Evolutionary conservation across 176 grass and related monocot species (phyloP), one percentile per base, ranked within the genome.

Genomic region (Stipa capillata): DNA sequence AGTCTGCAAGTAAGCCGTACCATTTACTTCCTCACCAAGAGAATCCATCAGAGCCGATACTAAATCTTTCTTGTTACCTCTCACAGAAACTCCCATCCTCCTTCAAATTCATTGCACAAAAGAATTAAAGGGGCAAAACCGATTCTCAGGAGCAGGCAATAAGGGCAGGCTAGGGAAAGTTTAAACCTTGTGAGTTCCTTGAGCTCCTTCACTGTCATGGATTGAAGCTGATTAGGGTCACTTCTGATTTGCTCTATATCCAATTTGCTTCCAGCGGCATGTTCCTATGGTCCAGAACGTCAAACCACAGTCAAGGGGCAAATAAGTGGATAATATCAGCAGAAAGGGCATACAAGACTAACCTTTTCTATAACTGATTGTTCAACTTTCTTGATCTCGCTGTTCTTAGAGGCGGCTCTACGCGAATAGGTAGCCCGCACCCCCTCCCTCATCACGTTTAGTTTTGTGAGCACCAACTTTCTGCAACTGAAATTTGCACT

Each of bases 61-160:
- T 62, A 94, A 87, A 42, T 94, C 89, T 77, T 92, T 97, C 60
- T 94, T 97, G 63, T 69, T 97, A 52, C 95, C 91, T 80, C 65
- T 94, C 33, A 39, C 65, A 36, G 92, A 70, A 69, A 90, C 55
- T 55, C 91, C 91, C 79, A 88, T 78, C 63, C 33, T 90, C 91
- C 91, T 94, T 85, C 28, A 88, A 74, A 53, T 68, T 60, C 49
- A 78, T 29, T 48, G n/a, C 28, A 60, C 37, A 75, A 62, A 44
- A 40, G 12, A 36, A 45, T 42, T 61, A 52, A 72, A 10, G 45
- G 24, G 39, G 2, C 2, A 61, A 65, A n/a, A 61, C 36, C 49
- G 79, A 21, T n/a, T 66, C 1, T 21, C 41, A 15, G 0, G 0
- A 36, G 61, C 23, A 11, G 6, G 61, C 5, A 48, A 66, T 58